These are phyloP conservation scores for Fusarium graminum DNA, from an alignment of 2,329 filamentous ascomycete species.

Conservation along the genomic window DNA sequence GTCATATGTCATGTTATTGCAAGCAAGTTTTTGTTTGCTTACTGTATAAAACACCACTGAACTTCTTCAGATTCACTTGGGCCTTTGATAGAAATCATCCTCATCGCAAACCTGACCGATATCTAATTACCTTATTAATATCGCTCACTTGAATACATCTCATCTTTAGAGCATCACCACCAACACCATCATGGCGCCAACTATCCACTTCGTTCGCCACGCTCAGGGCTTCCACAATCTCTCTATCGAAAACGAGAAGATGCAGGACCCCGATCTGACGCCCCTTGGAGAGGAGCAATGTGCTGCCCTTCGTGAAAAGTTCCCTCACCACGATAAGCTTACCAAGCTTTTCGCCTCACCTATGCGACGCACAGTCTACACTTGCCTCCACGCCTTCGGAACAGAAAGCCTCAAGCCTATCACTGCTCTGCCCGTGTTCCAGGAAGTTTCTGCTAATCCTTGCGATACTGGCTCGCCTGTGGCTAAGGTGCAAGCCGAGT, in stretches of 20 bases:
- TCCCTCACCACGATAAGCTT: slow-evolving; percentile 74
- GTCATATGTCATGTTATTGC: slow-evolving; percentile 28
- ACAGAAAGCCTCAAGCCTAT: slow-evolving; percentile 63
- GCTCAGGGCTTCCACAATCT: slow-evolving; percentile 88
- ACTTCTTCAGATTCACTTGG: background rate
- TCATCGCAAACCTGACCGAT: background rate
- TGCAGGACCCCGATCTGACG: slow-evolving; percentile 85
- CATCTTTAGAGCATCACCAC: background rate
- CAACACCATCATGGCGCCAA: slow-evolving; percentile 60
- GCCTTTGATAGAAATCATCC: background rate
- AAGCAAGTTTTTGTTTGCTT: slow-evolving; percentile 8
- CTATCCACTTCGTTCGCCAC: slow-evolving; percentile 78
- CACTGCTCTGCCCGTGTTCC: slow-evolving; percentile 78
- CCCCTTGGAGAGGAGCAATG: slow-evolving; percentile 82
- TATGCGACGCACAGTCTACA: slow-evolving; percentile 84
- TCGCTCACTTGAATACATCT: slow-evolving; percentile 14
- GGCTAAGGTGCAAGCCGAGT: slow-evolving; percentile 69
- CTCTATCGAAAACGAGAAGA: slow-evolving; percentile 72
- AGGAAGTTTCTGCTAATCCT: slow-evolving; percentile 80
- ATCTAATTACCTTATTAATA: slow-evolving; percentile 1
- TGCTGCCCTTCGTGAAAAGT: slow-evolving; percentile 68
- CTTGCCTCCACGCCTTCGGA: slow-evolving; percentile 77
- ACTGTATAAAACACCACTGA: background rate
- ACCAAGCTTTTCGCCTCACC: slow-evolving; percentile 83
- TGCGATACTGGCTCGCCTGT: slow-evolving; percentile 80